Percentiles rank a stretch among this genome's conserved stretches.
Conservation (phyloP, 2,329 filamentous ascomycete species). For the Juglanconis juglandina region DNA sequence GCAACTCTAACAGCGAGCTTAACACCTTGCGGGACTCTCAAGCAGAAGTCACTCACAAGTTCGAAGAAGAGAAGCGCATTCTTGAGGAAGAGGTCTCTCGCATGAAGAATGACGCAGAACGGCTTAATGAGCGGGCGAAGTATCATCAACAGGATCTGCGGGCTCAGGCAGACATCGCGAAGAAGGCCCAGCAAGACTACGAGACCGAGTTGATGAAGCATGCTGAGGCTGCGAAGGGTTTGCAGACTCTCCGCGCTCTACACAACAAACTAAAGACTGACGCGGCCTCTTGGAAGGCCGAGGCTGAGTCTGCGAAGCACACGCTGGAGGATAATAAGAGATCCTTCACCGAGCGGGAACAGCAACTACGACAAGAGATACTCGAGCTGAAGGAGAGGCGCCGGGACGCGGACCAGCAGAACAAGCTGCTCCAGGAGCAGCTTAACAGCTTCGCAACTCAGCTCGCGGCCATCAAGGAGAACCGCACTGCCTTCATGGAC, state of each 20-base stretch:
- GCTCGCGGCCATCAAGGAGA: conserved; percentile 75
- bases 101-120: conserved; percentile 79
- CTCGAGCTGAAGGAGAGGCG: conserved; percentile 72
- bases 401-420: conserved; percentile 83
- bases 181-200: conserved; percentile 90
- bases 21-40: conserved; percentile 77
- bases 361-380: conserved; percentile 80
- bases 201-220: conserved; percentile 93
- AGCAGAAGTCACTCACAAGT: conserved; percentile 65
- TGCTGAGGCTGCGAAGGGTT: conserved; percentile 83
- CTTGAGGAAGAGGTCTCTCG: conserved; percentile 76
- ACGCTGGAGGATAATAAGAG: conserved; percentile 75
- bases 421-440: conserved; percentile 84
- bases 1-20: conserved; percentile 76
- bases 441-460: conserved; percentile 79
- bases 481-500: conserved; percentile 53
- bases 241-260: conserved; percentile 76
- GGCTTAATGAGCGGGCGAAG: conserved; percentile 73
- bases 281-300: conserved; percentile 68
- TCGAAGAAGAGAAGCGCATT: conserved; percentile 77
- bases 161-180: conserved; percentile 88
- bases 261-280: conserved; percentile 80
- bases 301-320: conserved; percentile 81
- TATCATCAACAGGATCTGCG: conserved; percentile 90
- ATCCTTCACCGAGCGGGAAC: conserved; percentile 81